These are phyloP conservation scores for Dryadomyces sulphureus DNA, from an alignment of 2,329 filamentous ascomycete species.

Conservation along the genomic window DNA sequence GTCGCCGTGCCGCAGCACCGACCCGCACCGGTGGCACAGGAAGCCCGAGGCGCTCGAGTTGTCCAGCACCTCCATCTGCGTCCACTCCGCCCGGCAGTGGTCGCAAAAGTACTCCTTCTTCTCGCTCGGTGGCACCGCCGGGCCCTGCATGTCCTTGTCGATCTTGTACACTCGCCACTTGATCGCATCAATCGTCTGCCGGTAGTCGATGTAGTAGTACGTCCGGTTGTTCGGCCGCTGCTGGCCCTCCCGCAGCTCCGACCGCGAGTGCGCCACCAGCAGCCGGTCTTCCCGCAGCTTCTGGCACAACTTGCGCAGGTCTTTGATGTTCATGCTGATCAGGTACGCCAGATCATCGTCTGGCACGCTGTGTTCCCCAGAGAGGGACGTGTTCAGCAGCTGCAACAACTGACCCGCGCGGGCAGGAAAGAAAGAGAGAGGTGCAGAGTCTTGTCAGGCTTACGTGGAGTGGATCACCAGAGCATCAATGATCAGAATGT, in stretches of 20 bases:
- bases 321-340: slow-evolving; percentile 80
- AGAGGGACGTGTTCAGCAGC: background rate
- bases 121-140: slow-evolving; percentile 65
- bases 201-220: slow-evolving; percentile 96
- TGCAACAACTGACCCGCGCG: too few species aligned
- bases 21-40: slow-evolving; percentile 65
- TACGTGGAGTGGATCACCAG: slow-evolving; percentile 70
- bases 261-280: slow-evolving; percentile 61
- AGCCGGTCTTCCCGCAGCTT: slow-evolving; percentile 77
- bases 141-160: slow-evolving; percentile 75
- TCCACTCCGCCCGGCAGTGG: slow-evolving; percentile 74
- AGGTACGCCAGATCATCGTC: slow-evolving; percentile 80
- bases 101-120: slow-evolving; percentile 84
- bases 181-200: slow-evolving; percentile 86
- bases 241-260: slow-evolving; percentile 67
- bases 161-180: slow-evolving; percentile 87
- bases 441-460: slow-evolving; percentile 41
- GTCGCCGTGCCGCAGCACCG: slow-evolving; percentile 47
- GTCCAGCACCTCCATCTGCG: slow-evolving; percentile 77
- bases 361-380: slow-evolving; percentile 31
- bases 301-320: slow-evolving; percentile 78
- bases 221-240: slow-evolving; percentile 72
- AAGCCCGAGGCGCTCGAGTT: slow-evolving; percentile 58
- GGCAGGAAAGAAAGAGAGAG: background rate
- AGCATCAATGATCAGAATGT: slow-evolving; percentile 74